phyloP scores from a whole-genome alignment of 2,329 filamentous ascomycete species.

The Apiospora hydei region DNA sequence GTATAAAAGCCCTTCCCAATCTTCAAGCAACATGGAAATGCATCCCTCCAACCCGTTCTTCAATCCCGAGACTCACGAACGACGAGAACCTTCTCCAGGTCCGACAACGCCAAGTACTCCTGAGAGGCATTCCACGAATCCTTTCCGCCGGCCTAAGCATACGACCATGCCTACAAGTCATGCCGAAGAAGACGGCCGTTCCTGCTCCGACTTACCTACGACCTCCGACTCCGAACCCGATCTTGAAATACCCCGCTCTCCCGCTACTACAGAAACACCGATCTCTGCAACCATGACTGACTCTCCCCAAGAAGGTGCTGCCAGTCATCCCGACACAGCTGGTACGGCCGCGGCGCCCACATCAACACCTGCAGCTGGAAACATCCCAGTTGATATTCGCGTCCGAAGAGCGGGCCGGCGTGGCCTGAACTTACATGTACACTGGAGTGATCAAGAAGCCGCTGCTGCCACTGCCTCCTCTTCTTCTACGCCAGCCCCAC shows the following conservation, averaged over 20 bases:
- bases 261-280: background rate
- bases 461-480: background rate
- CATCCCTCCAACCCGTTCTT: constrained; percentile 16
- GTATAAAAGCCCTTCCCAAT: too few relatives aligned
- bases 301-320: background rate
- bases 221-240: background rate
- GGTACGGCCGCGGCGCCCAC: background rate
- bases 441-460: constrained; percentile 20
- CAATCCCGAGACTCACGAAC: background rate
- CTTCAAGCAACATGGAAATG: background rate
- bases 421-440: constrained; percentile 22
- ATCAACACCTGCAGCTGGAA: background rate
- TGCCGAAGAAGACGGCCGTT: background rate
- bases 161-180: background rate
- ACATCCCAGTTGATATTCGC: background rate
- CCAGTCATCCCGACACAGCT: background rate
- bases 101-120: background rate
- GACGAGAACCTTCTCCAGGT: background rate
- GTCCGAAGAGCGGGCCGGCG: constrained; percentile 6
- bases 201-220: background rate
- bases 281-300: background rate
- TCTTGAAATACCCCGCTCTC: background rate
- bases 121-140: background rate
- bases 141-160: background rate
- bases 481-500: background rate